Conservation (phyloP, 2,329 filamentous ascomycete species). For the Westerdykella aurantiaca region DNA sequence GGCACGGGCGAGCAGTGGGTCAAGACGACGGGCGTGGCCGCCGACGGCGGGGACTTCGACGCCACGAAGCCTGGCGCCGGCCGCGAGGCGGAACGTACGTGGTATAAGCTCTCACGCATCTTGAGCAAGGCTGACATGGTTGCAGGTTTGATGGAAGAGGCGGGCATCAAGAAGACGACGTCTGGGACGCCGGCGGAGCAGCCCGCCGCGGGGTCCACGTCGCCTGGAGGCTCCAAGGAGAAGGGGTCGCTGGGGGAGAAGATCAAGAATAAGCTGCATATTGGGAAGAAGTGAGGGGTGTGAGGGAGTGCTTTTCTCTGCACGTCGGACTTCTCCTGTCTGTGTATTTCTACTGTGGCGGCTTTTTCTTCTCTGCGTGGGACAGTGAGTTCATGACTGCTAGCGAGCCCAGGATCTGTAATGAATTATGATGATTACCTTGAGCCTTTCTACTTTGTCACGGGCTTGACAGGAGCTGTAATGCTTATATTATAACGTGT, state of each 20-base stretch:
- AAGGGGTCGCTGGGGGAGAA: conserved; percentile 56
- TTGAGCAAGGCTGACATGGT: conserved; percentile 31
- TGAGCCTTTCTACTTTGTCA: too few relatives aligned
- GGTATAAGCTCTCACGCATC: conserved; percentile 20
- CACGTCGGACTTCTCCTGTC: too few relatives aligned
- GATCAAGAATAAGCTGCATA: conserved; percentile 65
- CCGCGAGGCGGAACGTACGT: conserved; percentile 59
- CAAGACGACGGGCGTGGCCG: conserved; percentile 53
- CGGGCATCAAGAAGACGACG: conserved; percentile 41
- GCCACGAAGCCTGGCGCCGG: conserved; percentile 56
- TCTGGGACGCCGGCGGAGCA: conserved; percentile 10
- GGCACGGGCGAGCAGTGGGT: conserved; percentile 54
- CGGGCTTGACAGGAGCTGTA: too few relatives aligned
- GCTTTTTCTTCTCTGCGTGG: too few relatives aligned
- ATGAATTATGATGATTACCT: too few relatives aligned
- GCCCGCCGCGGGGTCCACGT: conserved; percentile 11
- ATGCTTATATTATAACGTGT: too few relatives aligned
- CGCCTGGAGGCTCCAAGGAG: conserved; percentile 15
- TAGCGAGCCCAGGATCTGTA: too few relatives aligned
- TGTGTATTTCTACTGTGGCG: too few relatives aligned
- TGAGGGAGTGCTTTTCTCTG: too few relatives aligned
- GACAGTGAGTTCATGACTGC: too few relatives aligned
- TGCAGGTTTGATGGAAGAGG: conserved; percentile 50
- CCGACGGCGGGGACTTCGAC: conserved; percentile 65
- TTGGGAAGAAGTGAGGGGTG: conserved; percentile 13